These are phyloP conservation scores for Musa beccarii DNA, from an alignment of 176 grass and related monocot genomes.

Conservation along the genomic window DNA sequence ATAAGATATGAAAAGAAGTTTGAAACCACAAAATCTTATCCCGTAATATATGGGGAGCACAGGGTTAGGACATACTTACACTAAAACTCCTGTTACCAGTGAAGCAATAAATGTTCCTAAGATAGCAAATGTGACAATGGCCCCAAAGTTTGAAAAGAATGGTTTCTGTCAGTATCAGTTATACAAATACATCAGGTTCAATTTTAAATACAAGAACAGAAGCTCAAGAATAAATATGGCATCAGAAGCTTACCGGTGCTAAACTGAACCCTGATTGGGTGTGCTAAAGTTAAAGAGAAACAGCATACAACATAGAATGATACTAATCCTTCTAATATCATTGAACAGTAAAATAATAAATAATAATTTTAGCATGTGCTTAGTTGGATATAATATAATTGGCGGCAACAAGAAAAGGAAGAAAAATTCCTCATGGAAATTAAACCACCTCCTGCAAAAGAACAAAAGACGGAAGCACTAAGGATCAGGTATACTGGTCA, in stretches of 20 bases:
- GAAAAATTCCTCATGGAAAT: slow-evolving; percentile 99
- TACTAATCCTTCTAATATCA: not conserved
- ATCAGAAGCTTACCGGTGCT: slow-evolving; percentile 64
- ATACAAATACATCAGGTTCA: slow-evolving; percentile 2
- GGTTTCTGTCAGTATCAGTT: slow-evolving; percentile 58
- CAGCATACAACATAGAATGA: slow-evolving; percentile 21
- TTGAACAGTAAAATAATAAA: slow-evolving; percentile 9
- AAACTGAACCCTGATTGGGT: slow-evolving; percentile 99
- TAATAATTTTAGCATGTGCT: slow-evolving; percentile 15
- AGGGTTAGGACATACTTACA: slow-evolving; percentile 51
- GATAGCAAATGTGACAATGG: slow-evolving; percentile 95
- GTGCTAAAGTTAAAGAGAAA: slow-evolving; percentile 56
- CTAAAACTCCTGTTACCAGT: slow-evolving; percentile 81
- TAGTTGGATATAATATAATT: slow-evolving; percentile 99
- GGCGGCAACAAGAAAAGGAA: slow-evolving; percentile 98
- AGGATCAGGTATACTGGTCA: not conserved
- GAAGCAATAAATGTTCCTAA: slow-evolving; percentile 92
- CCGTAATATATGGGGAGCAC: not conserved
- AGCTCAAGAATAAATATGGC: not conserved
- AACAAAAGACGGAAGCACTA: not conserved
- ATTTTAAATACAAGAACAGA: slow-evolving; percentile 11
- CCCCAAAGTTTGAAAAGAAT: slow-evolving; percentile 98
- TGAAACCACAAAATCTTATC: not conserved
- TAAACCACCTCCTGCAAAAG: slow-evolving; percentile 86
- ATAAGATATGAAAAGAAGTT: slow-evolving; percentile 5